Conservation (phyloP, 495 filamentous ascomycete species). For the Pyrenula aspistea region DNA sequence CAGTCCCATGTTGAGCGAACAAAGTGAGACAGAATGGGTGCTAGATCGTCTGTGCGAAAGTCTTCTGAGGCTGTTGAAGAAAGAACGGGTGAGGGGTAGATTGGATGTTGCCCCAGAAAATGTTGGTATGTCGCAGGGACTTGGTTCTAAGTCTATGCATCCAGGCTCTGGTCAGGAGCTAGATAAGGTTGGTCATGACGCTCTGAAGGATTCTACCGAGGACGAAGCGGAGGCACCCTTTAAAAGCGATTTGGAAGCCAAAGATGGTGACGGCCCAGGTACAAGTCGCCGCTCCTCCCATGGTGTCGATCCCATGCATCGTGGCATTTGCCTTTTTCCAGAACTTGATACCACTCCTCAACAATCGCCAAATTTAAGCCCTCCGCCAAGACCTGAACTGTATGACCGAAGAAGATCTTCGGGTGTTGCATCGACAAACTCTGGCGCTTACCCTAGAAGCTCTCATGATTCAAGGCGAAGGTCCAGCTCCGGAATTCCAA, state of each 20-base stretch:
- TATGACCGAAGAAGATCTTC: not conserved
- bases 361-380: not conserved
- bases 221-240: not conserved
- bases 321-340: not conserved
- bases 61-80: conserved; percentile 39
- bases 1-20: conserved; percentile 44
- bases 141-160: not conserved
- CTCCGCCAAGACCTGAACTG: not conserved
- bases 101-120: not conserved
- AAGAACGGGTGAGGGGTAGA: not conserved
- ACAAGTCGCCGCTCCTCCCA: not conserved
- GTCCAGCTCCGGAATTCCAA: not conserved
- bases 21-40: conserved; percentile 48
- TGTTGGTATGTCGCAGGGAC: not conserved
- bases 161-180: not conserved
- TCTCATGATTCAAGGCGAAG: not conserved
- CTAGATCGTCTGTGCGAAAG: conserved; percentile 48
- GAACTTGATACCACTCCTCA: not conserved
- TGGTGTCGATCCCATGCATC: not conserved
- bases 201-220: too few relatives aligned
- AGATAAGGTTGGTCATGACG: not conserved
- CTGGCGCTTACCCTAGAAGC: not conserved
- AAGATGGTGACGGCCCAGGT: not conserved
- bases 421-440: not conserved
- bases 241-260: not conserved